These are phyloP conservation scores for Epichloe glyceriae DNA, from an alignment of 2,329 filamentous ascomycete genomes.

Conservation along the genomic window DNA sequence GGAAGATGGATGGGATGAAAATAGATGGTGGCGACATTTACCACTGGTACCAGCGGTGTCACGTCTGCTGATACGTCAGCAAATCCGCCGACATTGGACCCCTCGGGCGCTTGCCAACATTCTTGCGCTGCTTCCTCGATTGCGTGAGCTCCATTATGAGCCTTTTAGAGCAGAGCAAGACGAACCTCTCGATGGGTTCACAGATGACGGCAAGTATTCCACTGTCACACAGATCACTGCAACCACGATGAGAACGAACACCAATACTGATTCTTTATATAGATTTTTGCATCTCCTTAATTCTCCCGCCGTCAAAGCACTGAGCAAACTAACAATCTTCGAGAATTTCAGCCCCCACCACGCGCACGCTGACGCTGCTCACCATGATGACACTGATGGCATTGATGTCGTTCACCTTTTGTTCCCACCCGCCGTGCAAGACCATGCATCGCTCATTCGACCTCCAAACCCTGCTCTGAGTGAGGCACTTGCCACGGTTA, in stretches of 20 bases:
- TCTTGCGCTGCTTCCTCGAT: constrained; percentile 20
- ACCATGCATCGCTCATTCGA: background rate
- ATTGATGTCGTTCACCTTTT: no score
- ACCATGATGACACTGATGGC: no score
- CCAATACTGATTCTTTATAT: background rate
- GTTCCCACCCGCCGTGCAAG: background rate
- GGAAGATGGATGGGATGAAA: background rate
- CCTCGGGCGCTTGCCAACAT: constrained; percentile 18
- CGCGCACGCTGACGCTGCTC: constrained; percentile 2
- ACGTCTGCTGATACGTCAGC: constrained; percentile 23
- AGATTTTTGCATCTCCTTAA: constrained; percentile 11
- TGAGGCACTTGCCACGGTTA: background rate
- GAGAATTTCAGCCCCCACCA: constrained; percentile 23
- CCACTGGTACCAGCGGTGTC: constrained; percentile 20
- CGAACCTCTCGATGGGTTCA: constrained; percentile 7
- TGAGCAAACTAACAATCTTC: constrained; percentile 20
- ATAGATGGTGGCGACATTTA: constrained; percentile 21
- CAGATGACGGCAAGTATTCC: constrained; percentile 18
- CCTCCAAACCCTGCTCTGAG: background rate
- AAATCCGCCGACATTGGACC: constrained; percentile 24
- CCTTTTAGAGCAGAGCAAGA: constrained; percentile 6
- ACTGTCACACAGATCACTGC: constrained; percentile 14
- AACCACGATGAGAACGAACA: background rate
- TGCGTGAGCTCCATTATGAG: constrained; percentile 26
- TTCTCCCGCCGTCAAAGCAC: constrained; percentile 12